Evolutionary conservation across 805 yeast genomes (phyloP), one percentile per base, ranked within the genome.

Genomic region (Blastobotrys muscicola): DNA sequence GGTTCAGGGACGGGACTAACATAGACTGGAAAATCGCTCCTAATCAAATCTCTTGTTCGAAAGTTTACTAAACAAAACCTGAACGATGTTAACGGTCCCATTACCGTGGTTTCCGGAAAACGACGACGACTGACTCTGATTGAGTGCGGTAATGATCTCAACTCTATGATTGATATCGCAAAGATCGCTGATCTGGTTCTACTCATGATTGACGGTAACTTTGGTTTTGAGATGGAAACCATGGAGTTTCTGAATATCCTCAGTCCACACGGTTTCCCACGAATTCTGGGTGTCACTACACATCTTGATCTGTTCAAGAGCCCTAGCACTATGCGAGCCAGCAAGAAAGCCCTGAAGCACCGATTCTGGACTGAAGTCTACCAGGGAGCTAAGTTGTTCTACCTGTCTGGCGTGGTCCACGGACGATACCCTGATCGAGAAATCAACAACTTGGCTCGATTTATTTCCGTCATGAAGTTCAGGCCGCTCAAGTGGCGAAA

Each of bases 401-500:
- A 90, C 59, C 70, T 92, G 13, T 84, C 95, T 1, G 98, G 99
- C 57, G 97, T 92, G 39, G 74, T 92, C 42, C 94, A 92, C 58
- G 98, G 98, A 35, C 77, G 99, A 59, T 92, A 92, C 60, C 98
- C 98, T 1, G 99, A 92, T 62, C 74, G 98, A 55, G 99, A 92
- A 61, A 84, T 92, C 48, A 69, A 92, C 48, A 92, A 92, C 58
- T 71, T 92, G 55, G 82, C 94, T 2, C 72, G 99, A 52, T 92
- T 94, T 60, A 84, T 92, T 43, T 81, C 94, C 4, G 97, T 90
- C 38, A 90, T 94, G 97, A 92, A 94, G 62, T 94, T 94, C 65
- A 76, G 98, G 58, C 99, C 99, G n/a, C 70, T 94, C 54, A 92
- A 92, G 62, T 92, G 99, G 99, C 78, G 98, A 68, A 92, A 90